Evolutionary conservation across 2,329 filamentous ascomycete species (phyloP).

Genomic region (Penicillium sp.): DNA sequence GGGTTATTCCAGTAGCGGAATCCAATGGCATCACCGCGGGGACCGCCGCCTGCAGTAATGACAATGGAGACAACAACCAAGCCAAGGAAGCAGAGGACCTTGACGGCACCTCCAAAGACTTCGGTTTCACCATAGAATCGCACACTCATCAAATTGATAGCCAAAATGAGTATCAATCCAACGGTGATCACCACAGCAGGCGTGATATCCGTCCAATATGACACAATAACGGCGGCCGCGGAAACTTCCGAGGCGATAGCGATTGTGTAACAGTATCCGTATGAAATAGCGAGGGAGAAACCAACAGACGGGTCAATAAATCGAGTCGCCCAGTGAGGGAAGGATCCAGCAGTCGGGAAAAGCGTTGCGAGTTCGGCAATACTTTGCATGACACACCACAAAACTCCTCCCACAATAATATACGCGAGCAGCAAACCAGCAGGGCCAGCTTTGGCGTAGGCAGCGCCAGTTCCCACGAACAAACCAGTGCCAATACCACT

Average conservation of each 20-base stretch:
- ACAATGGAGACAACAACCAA: slow-evolving; percentile 34
- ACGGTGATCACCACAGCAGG: slow-evolving; percentile 69
- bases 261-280: slow-evolving; percentile 87
- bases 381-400: slow-evolving; percentile 87
- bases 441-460: slow-evolving; percentile 69
- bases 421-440: slow-evolving; percentile 69
- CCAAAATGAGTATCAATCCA: slow-evolving; percentile 31
- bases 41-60: slow-evolving; percentile 36
- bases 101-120: slow-evolving; percentile 33
- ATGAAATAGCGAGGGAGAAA: slow-evolving; percentile 71
- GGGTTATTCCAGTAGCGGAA: slow-evolving; percentile 40
- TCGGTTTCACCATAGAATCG: slow-evolving; percentile 37
- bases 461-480: slow-evolving; percentile 76
- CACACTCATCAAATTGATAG: slow-evolving; percentile 35
- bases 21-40: slow-evolving; percentile 33
- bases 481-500: slow-evolving; percentile 65
- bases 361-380: slow-evolving; percentile 85
- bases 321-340: slow-evolving; percentile 84
- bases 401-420: slow-evolving; percentile 67
- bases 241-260: slow-evolving; percentile 76
- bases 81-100: slow-evolving; percentile 34
- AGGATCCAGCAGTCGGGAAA: slow-evolving; percentile 88
- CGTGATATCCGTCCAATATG: slow-evolving; percentile 69
- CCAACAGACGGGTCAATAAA: slow-evolving; percentile 91
- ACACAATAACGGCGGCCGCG: slow-evolving; percentile 78